phyloP scores from a whole-genome alignment of 2,329 filamentous ascomycete species.

The Alternaria sp. region DNA sequence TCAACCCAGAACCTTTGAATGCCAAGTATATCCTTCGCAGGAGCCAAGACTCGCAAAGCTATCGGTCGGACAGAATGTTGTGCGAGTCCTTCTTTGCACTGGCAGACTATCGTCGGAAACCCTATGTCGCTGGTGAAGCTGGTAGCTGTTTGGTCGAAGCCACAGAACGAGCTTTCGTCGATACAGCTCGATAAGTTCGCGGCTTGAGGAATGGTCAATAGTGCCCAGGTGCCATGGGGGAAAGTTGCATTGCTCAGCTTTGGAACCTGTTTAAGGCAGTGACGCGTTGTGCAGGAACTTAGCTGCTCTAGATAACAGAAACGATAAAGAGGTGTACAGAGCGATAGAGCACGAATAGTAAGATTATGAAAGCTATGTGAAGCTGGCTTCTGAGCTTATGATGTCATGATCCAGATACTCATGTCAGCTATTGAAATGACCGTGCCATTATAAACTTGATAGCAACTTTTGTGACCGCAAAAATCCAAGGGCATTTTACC shows the following conservation, averaged over 20 bases:
- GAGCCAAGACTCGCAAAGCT: constrained; percentile 15
- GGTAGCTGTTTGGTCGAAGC: not conserved
- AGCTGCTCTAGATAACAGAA: not conserved
- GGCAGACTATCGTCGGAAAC: not conserved
- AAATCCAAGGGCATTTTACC: not conserved
- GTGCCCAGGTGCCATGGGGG: not conserved
- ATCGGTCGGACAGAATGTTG: not conserved
- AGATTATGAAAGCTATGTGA: not conserved
- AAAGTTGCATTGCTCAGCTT: not conserved
- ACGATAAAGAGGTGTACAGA: not conserved
- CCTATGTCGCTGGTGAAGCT: not conserved
- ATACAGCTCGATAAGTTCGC: not conserved
- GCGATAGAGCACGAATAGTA: not conserved
- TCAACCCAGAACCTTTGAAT: constrained; percentile 21
- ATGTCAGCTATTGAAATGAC: not conserved
- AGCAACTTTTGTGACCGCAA: not conserved
- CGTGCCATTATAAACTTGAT: not conserved
- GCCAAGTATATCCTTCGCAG: constrained; percentile 27
- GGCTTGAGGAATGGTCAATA: not conserved
- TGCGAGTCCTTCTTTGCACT: not conserved
- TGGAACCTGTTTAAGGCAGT: not conserved
- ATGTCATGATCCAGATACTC: not conserved
- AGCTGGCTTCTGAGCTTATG: not conserved
- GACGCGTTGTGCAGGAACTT: not conserved
- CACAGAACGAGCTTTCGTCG: not conserved